A percentile compares a stretch with the other conserved stretches of the same genome.
Conservation (phyloP, 108 stramenopile species). For the Skeletonema costatum region DNA sequence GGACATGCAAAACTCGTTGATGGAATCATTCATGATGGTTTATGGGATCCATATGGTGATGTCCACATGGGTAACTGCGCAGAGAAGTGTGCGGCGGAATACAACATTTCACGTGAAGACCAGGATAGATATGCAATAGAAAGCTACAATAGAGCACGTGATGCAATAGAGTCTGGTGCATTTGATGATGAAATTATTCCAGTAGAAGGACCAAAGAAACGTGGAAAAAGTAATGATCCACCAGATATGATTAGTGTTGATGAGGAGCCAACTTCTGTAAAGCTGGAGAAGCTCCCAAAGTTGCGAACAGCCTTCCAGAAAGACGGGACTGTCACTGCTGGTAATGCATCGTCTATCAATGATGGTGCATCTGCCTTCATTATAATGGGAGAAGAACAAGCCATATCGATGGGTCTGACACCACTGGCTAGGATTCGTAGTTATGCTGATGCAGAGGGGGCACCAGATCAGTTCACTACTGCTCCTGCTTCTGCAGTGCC, state of each 20-base stretch:
- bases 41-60: conserved; percentile 96
- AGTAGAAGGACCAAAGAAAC: conserved; percentile 70
- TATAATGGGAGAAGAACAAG: conserved; percentile 81
- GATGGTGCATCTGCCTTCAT: conserved; percentile 96
- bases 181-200: conserved; percentile 81
- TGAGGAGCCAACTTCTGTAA: conserved; percentile 84
- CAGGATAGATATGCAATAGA: conserved; percentile 92
- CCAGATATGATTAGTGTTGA: conserved; percentile 66
- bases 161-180: conserved; percentile 68
- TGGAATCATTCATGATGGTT: conserved; percentile 91
- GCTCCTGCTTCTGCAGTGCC: conserved; percentile 93
- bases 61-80: conserved; percentile 97
- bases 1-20: conserved; percentile 78
- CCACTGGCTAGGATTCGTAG: conserved; percentile 88
- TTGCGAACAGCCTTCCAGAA: conserved; percentile 90
- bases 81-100: conserved; percentile 88
- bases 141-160: conserved; percentile 81
- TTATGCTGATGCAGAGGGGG: conserved; percentile 88
- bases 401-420: conserved; percentile 59
- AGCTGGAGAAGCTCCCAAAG: conserved; percentile 71
- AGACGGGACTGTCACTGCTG: conserved; percentile 96
- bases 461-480: conserved; percentile 92
- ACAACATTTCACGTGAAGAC: conserved; percentile 84
- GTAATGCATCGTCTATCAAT: conserved; percentile 94
- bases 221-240: conserved; percentile 42